phyloP scores from a whole-genome alignment of 768 basidiomycete species.

The Peribolospora baueri region DNA sequence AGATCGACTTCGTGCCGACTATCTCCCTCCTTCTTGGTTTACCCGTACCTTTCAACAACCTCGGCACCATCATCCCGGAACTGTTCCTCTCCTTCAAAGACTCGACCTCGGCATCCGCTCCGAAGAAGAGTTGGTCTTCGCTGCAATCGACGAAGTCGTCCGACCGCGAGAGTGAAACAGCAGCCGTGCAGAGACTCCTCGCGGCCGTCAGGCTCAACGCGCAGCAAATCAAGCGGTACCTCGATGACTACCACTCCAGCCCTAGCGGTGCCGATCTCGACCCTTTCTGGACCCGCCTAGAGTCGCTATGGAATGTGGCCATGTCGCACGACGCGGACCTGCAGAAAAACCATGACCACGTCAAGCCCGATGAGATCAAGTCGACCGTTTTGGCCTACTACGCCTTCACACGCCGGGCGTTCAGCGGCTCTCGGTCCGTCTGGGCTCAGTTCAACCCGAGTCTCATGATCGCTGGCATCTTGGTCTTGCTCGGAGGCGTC shows the following conservation, averaged over 20 bases:
- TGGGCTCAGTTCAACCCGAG: constrained; percentile 86
- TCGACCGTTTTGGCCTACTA: background rate
- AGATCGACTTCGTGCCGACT: constrained; percentile 79
- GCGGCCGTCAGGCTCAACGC: constrained; percentile 46
- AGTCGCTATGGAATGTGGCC: constrained; percentile 8
- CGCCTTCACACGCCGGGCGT: constrained; percentile 34
- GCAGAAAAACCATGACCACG: background rate
- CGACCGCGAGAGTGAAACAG: background rate
- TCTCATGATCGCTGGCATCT: constrained; percentile 50
- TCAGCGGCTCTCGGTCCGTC: constrained; percentile 49
- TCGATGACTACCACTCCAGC: constrained; percentile 48
- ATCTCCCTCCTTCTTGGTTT: constrained; percentile 71
- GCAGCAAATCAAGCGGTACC: constrained; percentile 48
- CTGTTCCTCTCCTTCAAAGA: constrained; percentile 35
- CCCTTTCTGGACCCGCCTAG: constrained; percentile 10
- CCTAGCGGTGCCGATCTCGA: constrained; percentile 50
- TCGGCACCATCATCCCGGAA: constrained; percentile 77
- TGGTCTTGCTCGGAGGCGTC: constrained; percentile 23
- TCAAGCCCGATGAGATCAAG: background rate
- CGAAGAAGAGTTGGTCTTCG: background rate
- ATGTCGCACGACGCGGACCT: background rate
- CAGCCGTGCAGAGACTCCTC: constrained; percentile 20
- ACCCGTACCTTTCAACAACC: constrained; percentile 85
- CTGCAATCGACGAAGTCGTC: constrained; percentile 10
- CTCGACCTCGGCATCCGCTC: background rate